phyloP scores from a whole-genome alignment of 2,329 filamentous ascomycete species.

The Albophoma yamanashiensis region DNA sequence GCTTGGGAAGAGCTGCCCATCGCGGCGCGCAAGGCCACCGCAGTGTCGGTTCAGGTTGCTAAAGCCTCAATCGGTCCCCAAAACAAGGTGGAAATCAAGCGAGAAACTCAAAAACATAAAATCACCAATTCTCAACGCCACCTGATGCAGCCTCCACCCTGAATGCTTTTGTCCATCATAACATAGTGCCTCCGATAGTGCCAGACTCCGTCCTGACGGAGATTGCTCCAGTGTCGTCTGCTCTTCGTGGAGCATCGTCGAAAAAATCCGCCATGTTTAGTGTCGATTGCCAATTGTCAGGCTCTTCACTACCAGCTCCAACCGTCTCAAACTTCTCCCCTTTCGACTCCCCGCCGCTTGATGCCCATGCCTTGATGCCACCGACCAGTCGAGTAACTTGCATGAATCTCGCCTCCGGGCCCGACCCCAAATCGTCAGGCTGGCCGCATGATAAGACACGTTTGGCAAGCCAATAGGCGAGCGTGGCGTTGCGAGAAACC shows the following conservation, averaged over 20 bases:
- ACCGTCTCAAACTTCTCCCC: slow-evolving; percentile 60
- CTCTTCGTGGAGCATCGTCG: neutral
- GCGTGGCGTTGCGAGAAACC: neutral
- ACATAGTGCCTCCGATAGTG: slow-evolving; percentile 15
- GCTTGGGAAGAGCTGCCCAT: neutral
- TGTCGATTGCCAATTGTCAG: slow-evolving; percentile 51
- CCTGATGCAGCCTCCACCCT: slow-evolving; percentile 24
- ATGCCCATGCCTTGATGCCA: neutral
- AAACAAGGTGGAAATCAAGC: slow-evolving; percentile 6
- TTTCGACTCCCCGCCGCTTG: slow-evolving; percentile 13
- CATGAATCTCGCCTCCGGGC: neutral
- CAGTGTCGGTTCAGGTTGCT: neutral
- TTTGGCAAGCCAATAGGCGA: neutral
- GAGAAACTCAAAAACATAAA: slow-evolving; percentile 10
- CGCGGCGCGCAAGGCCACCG: neutral
- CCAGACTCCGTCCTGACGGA: slow-evolving; percentile 30
- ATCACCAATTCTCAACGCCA: slow-evolving; percentile 23
- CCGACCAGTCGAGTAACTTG: neutral
- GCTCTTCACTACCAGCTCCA: slow-evolving; percentile 56
- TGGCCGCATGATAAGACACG: neutral
- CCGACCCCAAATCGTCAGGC: neutral
- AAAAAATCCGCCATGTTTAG: slow-evolving; percentile 58
- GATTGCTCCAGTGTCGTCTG: slow-evolving; percentile 14
- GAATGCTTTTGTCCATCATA: slow-evolving; percentile 20
- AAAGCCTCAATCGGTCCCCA: slow-evolving; percentile 1